These are phyloP conservation scores for Elaeagnus macrophylla DNA, from an alignment of 306 rosid genomes.

Conservation along the genomic window DNA sequence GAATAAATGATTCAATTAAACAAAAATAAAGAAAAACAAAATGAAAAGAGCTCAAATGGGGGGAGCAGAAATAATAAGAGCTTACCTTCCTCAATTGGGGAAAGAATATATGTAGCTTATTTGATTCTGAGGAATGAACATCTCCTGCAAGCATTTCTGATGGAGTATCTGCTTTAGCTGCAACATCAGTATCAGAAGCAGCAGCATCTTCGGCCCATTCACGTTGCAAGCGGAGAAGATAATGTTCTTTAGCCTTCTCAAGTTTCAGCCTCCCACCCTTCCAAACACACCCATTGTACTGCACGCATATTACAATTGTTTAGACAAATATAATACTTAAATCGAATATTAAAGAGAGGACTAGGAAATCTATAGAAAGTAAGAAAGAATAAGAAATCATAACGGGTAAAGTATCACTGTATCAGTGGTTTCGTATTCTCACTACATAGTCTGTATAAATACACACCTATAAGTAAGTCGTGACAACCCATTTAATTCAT, in stretches of 20 bases:
- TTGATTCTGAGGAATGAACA: slow-evolving; percentile 14
- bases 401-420: too few relatives aligned
- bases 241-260: slow-evolving; percentile 79
- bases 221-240: slow-evolving; percentile 43
- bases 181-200: neutral
- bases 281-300: slow-evolving; percentile 96
- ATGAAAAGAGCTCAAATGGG: too few relatives aligned
- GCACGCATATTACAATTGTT: slow-evolving; percentile 6
- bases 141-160: slow-evolving; percentile 14
- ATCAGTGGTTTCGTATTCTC: too few relatives aligned
- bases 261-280: slow-evolving; percentile 78
- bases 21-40: too few relatives aligned
- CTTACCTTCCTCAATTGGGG: slow-evolving; percentile 62
- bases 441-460: too few relatives aligned
- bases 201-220: slow-evolving; percentile 52
- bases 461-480: too few relatives aligned
- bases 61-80: neutral
- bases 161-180: slow-evolving; percentile 6
- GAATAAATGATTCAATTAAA: too few relatives aligned
- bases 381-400: too few relatives aligned
- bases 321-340: neutral
- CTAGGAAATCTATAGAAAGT: too few relatives aligned
- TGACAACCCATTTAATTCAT: too few relatives aligned
- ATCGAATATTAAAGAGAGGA: neutral
- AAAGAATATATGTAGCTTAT: slow-evolving; percentile 43